These are phyloP conservation scores for Salix udensis DNA, from an alignment of 345 rosid genomes.

Conservation along the genomic window DNA sequence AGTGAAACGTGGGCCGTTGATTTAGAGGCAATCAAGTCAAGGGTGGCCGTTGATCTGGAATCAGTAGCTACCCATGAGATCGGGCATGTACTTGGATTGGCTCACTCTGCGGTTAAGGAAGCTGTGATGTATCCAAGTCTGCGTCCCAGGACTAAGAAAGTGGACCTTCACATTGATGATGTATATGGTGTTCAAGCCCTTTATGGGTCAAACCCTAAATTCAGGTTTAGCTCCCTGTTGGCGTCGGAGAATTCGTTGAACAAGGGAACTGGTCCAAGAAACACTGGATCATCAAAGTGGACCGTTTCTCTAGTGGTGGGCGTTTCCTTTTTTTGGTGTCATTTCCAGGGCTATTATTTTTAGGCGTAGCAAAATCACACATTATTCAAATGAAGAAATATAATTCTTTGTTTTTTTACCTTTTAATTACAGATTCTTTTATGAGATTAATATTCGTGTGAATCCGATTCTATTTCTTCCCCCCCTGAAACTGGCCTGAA, in stretches of 20 bases:
- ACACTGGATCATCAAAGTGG: slow-evolving; percentile 21
- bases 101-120: slow-evolving; percentile 64
- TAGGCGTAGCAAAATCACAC: background rate
- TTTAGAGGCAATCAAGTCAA: slow-evolving; percentile 43
- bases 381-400: background rate
- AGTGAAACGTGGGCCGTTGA: slow-evolving; percentile 77
- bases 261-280: slow-evolving; percentile 17
- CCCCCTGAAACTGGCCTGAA: too few species aligned
- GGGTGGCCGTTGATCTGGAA: slow-evolving; percentile 73
- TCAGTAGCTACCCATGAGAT: slow-evolving; percentile 97
- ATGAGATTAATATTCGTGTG: background rate
- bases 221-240: slow-evolving; percentile 53
- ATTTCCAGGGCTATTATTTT: background rate
- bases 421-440: background rate
- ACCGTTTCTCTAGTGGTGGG: slow-evolving; percentile 32
- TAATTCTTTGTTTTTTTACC: background rate
- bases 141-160: slow-evolving; percentile 55
- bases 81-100: slow-evolving; percentile 82
- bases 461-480: background rate
- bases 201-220: slow-evolving; percentile 74
- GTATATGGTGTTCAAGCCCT: slow-evolving; percentile 74
- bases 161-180: slow-evolving; percentile 70
- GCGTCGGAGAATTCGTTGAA: slow-evolving; percentile 52
- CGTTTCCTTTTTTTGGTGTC: background rate
- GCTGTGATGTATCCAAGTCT: slow-evolving; percentile 96